Conservation (phyloP, 495 filamentous ascomycete genomes). For the Talaromyces proteolyticus region DNA sequence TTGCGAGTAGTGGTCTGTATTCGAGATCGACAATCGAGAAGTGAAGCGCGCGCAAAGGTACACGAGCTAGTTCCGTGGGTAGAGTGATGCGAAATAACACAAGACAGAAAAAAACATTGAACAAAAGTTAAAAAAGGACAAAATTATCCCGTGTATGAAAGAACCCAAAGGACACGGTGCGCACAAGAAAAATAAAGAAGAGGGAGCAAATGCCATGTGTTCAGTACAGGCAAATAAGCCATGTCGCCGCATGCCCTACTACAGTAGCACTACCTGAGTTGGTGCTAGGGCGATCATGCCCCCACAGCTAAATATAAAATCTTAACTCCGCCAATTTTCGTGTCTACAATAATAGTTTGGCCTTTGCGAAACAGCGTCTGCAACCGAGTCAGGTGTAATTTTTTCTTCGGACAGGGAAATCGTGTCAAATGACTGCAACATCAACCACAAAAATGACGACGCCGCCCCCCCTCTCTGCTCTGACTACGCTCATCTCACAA, state of each 20-base stretch:
- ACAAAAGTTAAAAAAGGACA: too few relatives aligned
- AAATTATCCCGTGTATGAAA: too few relatives aligned
- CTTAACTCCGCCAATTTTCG: not conserved
- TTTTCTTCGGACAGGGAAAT: too few relatives aligned
- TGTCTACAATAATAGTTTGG: not conserved
- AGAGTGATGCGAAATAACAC: too few relatives aligned
- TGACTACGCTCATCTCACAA: conserved; percentile 24
- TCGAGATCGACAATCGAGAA: not conserved
- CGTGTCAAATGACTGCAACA: too few relatives aligned
- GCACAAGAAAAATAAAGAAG: not conserved
- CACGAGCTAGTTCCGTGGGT: conserved; percentile 1
- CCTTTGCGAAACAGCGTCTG: not conserved
- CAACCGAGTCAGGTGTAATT: too few relatives aligned
- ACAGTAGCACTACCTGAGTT: too few relatives aligned
- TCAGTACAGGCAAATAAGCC: conserved; percentile 11
- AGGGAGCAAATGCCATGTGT: conserved; percentile 13
- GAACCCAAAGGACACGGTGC: conserved; percentile 3
- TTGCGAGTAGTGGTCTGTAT: not conserved
- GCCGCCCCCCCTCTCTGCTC: conserved; percentile 15
- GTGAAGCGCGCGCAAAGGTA: not conserved
- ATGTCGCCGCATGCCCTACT: not conserved
- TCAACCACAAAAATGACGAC: too few relatives aligned
- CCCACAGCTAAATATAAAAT: too few relatives aligned
- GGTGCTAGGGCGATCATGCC: not conserved
- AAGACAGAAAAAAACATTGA: too few relatives aligned